A percentile compares a stretch with the other conserved stretches of the same genome.
These are phyloP conservation scores for Zychaea mexicana DNA, from an alignment of 371 early-diverging fungal species.

Conservation along the genomic window DNA sequence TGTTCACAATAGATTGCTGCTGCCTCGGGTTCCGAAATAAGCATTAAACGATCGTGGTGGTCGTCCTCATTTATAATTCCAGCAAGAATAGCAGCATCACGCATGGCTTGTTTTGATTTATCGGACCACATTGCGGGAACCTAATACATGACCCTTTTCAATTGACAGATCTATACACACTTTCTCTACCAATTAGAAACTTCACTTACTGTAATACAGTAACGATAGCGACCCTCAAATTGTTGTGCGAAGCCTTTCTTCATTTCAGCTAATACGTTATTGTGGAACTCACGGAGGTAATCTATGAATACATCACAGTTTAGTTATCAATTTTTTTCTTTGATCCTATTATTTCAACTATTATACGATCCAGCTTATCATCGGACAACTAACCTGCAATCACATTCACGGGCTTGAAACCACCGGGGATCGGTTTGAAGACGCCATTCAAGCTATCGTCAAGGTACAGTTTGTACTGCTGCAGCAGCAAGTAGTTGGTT, in stretches of 20 bases:
- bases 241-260: slow-evolving; percentile 43
- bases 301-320: slow-evolving; percentile 20
- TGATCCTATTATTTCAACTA: neutral
- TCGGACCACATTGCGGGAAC: slow-evolving; percentile 70
- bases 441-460: slow-evolving; percentile 50
- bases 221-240: slow-evolving; percentile 39
- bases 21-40: slow-evolving; percentile 65
- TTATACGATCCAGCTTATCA: neutral
- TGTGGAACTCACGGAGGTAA: slow-evolving; percentile 53
- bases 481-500: slow-evolving; percentile 32
- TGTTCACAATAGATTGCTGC: slow-evolving; percentile 65
- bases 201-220: slow-evolving; percentile 42
- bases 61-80: slow-evolving; percentile 50
- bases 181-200: no score
- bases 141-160: neutral
- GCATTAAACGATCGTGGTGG: slow-evolving; percentile 54
- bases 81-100: slow-evolving; percentile 56
- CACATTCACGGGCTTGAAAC: slow-evolving; percentile 43
- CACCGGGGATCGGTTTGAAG: slow-evolving; percentile 47
- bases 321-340: no score
- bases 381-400: slow-evolving; percentile 38
- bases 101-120: slow-evolving; percentile 61
- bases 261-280: slow-evolving; percentile 50
- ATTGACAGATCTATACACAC: no score
- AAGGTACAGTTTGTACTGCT: slow-evolving; percentile 57